Evolutionary conservation across 169 alveolate genomes (phyloP).

Genomic region (Cryptosporidium canis): DNA sequence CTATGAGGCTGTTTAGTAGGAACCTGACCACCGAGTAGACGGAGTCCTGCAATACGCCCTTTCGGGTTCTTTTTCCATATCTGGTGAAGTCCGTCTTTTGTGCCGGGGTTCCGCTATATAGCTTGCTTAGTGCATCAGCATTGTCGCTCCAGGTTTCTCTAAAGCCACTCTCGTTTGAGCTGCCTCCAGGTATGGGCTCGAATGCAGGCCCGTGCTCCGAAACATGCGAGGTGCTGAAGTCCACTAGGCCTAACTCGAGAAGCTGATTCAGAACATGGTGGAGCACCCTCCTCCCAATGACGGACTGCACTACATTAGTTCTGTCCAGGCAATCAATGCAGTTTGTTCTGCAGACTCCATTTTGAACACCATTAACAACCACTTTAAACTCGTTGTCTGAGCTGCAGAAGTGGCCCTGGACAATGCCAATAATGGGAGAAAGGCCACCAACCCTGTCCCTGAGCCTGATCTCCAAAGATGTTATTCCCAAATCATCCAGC

Average conservation of each 20-base stretch:
- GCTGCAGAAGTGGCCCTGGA: slow-evolving; percentile 29
- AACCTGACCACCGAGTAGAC: slow-evolving; percentile 74
- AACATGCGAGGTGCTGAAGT: neutral
- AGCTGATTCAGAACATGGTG: slow-evolving; percentile 73
- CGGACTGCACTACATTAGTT: slow-evolving; percentile 93
- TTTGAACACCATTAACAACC: slow-evolving; percentile 79
- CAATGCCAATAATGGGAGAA: slow-evolving; percentile 45
- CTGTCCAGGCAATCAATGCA: slow-evolving; percentile 98
- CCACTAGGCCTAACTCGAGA: slow-evolving; percentile 65
- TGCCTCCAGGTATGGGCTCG: slow-evolving; percentile 79
- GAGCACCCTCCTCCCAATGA: slow-evolving; percentile 82
- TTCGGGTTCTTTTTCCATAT: slow-evolving; percentile 87
- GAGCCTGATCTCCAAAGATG: slow-evolving; percentile 34
- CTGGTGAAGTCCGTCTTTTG: slow-evolving; percentile 91
- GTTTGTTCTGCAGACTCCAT: slow-evolving; percentile 94
- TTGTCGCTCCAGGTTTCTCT: slow-evolving; percentile 90
- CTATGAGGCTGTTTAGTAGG: slow-evolving; percentile 72
- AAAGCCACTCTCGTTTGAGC: slow-evolving; percentile 82
- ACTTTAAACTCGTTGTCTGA: slow-evolving; percentile 52
- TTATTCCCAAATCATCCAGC: slow-evolving; percentile 34
- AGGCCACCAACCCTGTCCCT: neutral
- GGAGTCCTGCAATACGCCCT: slow-evolving; percentile 88
- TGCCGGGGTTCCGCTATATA: slow-evolving; percentile 93
- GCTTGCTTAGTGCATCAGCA: slow-evolving; percentile 87
- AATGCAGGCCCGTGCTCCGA: slow-evolving; percentile 77